phyloP scores from a whole-genome alignment of 2,329 filamentous ascomycete species.

The Anisogramma anomala region DNA sequence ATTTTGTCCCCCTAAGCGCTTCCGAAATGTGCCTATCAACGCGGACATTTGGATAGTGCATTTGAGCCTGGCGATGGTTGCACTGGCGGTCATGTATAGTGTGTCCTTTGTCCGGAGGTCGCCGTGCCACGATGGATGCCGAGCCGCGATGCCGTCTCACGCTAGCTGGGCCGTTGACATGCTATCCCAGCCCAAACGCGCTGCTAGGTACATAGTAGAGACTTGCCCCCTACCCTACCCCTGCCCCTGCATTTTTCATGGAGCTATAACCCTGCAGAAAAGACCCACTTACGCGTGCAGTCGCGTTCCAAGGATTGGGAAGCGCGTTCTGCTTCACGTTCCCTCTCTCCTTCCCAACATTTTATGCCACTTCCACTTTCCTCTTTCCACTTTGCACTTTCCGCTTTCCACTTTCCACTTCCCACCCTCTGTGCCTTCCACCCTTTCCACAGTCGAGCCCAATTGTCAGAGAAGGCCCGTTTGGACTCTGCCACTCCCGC shows the following conservation, averaged over 20 bases:
- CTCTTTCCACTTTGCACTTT: neutral
- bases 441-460: neutral
- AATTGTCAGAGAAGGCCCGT: conserved; percentile 3
- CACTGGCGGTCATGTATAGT: too few relatives aligned
- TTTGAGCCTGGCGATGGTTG: too few relatives aligned
- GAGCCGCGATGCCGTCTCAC: neutral
- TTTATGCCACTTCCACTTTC: neutral
- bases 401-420: neutral
- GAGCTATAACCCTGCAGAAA: conserved; percentile 5
- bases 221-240: too few relatives aligned
- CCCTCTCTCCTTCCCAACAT: too few relatives aligned
- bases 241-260: neutral
- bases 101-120: neutral
- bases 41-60: conserved; percentile 1
- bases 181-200: too few relatives aligned
- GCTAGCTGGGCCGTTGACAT: too few relatives aligned
- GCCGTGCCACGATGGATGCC: neutral
- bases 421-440: conserved; percentile 8
- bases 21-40: neutral
- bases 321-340: too few relatives aligned
- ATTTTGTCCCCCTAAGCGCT: conserved; percentile 8
- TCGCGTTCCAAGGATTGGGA: too few relatives aligned
- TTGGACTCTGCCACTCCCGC: conserved; percentile 8
- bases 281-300: too few relatives aligned
- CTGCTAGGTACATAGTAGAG: too few relatives aligned